Evolutionary conservation across 441 rosid genomes (phyloP), one percentile per base, ranked within the genome.

Genomic region (Metrosideros polymorpha): DNA sequence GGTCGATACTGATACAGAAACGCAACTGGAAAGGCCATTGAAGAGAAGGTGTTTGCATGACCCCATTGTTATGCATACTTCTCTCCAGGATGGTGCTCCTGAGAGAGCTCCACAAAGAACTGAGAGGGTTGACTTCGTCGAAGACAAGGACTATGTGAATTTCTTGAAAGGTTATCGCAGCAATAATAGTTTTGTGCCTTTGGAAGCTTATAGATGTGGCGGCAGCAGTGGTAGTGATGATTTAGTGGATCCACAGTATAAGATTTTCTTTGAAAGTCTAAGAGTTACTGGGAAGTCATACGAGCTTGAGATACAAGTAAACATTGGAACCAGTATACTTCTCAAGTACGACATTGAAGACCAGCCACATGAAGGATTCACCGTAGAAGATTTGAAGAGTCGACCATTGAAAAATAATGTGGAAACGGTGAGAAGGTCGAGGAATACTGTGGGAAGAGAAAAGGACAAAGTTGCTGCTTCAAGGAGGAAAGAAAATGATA

Each of bases 211-310:
- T 39, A 22, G 1, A 71, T 39, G 27, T 22, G 79, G 79, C 0
- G 10, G 79, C 79, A 39, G 79, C n/a, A 71, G 79, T 22, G 79
- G 79, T 39, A 39, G n/a, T 0, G 17, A 35, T 71, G 79, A 71
- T 39, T 71, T 71, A 71, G 47, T 71, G 79, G 57, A 30, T 66
- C 87, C 61, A 84, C 88, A 91, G 0, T 93, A 91, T 86, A 53
- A 54, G 83, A 85, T 86, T 86, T 93, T 90, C 91, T 87, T 92
- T 56, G 84, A 85, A n/a, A 85, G 57, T 12, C 59, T 61, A 50
- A 88, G 79, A 79, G 86, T 43, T 76, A 86, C 82, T 25, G 86
- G 90, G 45, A 50, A 84, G 56, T 89, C 87, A 12, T 89, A 77
- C 52, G 66, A 90, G 79, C 91, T 93, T 83, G 92, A 91, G 83